Conservation (phyloP, 1,284 basidiomycete genomes). For the Cerrena zonata region DNA sequence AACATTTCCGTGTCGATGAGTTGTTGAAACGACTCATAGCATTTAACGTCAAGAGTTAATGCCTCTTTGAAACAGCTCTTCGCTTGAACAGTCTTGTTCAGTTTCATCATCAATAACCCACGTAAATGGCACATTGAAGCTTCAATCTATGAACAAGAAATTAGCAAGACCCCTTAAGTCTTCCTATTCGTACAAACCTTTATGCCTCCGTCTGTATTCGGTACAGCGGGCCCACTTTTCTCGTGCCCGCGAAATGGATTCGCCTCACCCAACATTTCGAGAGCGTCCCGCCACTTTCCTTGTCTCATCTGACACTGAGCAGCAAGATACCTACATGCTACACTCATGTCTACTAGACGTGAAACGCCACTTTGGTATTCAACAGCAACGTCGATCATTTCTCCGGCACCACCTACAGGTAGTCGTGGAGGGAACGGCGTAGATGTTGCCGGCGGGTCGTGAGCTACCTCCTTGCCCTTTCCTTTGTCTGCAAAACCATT, state of each 20-base stretch:
- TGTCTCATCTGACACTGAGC: conserved; percentile 91
- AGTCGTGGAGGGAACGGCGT: conserved; percentile 43
- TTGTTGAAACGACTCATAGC: conserved; percentile 92
- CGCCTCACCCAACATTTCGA: conserved; percentile 87
- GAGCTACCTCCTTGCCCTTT: conserved; percentile 52
- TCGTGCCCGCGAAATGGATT: conserved; percentile 77
- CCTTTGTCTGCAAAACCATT: conserved; percentile 51
- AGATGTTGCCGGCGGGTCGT: conserved; percentile 1
- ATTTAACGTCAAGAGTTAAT: conserved; percentile 89
- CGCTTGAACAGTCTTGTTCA: conserved; percentile 84
- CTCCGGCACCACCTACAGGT: conserved; percentile 58
- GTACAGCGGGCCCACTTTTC: conserved; percentile 60
- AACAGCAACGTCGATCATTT: conserved; percentile 59
- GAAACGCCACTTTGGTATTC: conserved; percentile 60
- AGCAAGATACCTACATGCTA: conserved; percentile 89
- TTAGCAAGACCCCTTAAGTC: conserved; percentile 6
- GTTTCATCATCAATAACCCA: conserved; percentile 88
- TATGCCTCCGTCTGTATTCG: conserved; percentile 79
- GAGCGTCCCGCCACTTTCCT: conserved; percentile 88
- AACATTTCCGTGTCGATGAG: conserved; percentile 91
- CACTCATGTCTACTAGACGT: conserved; percentile 81
- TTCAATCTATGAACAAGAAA: conserved; percentile 58
- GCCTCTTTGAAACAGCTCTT: conserved; percentile 95
- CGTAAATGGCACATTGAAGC: conserved; percentile 93
- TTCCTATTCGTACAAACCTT: conserved; percentile 46